Conservation (phyloP, 2,329 filamentous ascomycete species). For the Keithomyces neogunnii region DNA sequence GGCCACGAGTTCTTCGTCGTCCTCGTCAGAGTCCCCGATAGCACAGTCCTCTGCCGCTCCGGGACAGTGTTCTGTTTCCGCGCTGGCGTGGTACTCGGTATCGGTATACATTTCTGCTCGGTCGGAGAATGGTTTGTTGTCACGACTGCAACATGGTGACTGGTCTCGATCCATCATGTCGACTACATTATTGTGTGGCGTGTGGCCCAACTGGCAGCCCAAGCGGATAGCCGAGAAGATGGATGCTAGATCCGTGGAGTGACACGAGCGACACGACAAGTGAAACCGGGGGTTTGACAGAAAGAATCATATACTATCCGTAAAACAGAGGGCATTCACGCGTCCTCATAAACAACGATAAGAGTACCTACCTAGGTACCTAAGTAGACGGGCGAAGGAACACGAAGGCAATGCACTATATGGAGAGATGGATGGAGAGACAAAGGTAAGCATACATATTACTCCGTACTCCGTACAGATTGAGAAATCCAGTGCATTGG, state of each 20-base stretch:
- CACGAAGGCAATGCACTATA: background rate
- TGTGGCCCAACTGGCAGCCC: background rate
- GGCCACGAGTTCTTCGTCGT: slow-evolving; percentile 7
- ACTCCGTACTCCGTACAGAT: too few relatives aligned
- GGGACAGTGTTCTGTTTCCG: background rate
- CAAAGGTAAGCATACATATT: too few relatives aligned
- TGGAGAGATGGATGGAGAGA: background rate
- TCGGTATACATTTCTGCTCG: background rate
- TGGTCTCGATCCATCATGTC: background rate
- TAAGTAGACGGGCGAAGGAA: background rate
- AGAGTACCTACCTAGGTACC: background rate
- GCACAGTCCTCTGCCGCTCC: slow-evolving; percentile 4
- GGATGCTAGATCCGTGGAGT: background rate
- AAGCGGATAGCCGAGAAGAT: background rate
- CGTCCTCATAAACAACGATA: background rate
- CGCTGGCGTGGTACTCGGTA: background rate
- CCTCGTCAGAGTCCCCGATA: slow-evolving; percentile 9
- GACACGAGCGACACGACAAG: too few relatives aligned
- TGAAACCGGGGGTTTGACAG: too few relatives aligned
- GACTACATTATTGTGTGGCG: background rate
- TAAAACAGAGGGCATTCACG: background rate
- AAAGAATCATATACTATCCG: too few relatives aligned
- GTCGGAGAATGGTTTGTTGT: background rate
- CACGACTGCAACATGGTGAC: background rate
- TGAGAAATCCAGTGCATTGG: too few relatives aligned